These are phyloP conservation scores for Phytophthora foliorum DNA, from an alignment of 352 stramenopile genomes.

Conservation along the genomic window DNA sequence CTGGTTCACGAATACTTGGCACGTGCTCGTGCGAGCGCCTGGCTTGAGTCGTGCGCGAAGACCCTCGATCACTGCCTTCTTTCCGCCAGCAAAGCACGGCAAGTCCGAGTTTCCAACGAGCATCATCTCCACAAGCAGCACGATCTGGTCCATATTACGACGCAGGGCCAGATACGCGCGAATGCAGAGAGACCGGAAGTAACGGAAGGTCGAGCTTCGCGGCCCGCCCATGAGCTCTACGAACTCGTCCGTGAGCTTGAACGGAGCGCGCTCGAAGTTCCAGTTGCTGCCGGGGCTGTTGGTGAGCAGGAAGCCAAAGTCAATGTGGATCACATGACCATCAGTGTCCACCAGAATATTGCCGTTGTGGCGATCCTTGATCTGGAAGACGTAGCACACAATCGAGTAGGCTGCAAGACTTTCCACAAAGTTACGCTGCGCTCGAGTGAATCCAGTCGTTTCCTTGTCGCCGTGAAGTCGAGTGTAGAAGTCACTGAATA, in stretches of 20 bases:
- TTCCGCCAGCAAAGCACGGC: conserved; percentile 89
- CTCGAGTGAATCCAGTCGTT: conserved; percentile 79
- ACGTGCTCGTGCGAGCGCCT: conserved; percentile 81
- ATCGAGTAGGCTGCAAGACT: conserved; percentile 98
- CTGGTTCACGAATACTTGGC: conserved; percentile 86
- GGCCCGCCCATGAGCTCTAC: conserved; percentile 96
- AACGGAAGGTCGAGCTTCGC: conserved; percentile 92
- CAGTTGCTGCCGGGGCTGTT: conserved; percentile 96
- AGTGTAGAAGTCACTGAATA: conserved; percentile 91
- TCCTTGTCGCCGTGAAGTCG: conserved; percentile 91
- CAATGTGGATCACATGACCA: conserved; percentile 99
- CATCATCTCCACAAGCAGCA: conserved; percentile 97
- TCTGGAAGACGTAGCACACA: conserved; percentile 97
- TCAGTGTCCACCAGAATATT: conserved; percentile 99
- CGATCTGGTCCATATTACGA: conserved; percentile 95
- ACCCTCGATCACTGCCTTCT: conserved; percentile 79
- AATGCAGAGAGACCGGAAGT: conserved; percentile 97
- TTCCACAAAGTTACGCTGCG: conserved; percentile 90
- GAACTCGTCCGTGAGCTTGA: conserved; percentile 98
- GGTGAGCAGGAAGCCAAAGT: conserved; percentile 99
- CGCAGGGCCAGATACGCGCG: conserved; percentile 95
- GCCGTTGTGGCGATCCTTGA: conserved; percentile 99
- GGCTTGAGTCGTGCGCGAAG: conserved; percentile 82
- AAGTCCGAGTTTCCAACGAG: conserved; percentile 88
- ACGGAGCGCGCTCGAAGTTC: conserved; percentile 97